These are phyloP conservation scores for Colletotrichum coccodes DNA, from an alignment of 2,329 filamentous ascomycete species.

Conservation along the genomic window DNA sequence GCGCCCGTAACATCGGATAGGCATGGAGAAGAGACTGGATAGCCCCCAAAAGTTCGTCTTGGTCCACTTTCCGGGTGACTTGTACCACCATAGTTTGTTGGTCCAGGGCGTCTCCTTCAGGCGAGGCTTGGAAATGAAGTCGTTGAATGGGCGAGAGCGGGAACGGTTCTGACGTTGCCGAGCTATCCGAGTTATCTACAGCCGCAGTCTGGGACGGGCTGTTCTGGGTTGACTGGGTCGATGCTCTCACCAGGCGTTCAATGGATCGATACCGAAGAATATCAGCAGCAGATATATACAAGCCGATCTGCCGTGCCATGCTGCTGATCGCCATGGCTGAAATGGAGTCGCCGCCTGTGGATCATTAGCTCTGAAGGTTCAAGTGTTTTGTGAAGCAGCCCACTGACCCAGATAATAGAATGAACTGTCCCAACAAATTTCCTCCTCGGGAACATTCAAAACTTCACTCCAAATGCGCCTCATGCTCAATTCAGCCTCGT, in stretches of 20 bases:
- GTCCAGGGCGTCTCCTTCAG: background rate
- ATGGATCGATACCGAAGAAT: constrained; percentile 4
- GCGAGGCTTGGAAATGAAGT: constrained; percentile 17
- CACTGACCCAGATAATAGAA: constrained; percentile 21
- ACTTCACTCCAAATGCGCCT: constrained; percentile 8
- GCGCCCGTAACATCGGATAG: constrained; percentile 12
- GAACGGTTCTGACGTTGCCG: background rate
- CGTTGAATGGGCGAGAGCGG: constrained; percentile 11
- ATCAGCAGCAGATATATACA: background rate
- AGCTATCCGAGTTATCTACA: background rate
- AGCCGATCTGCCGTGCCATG: background rate
- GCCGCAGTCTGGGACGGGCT: too few relatives aligned
- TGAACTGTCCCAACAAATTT: constrained; percentile 10
- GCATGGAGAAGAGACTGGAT: background rate
- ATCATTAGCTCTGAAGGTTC: background rate
- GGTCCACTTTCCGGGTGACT: background rate
- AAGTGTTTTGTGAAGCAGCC: background rate
- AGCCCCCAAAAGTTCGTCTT: background rate
- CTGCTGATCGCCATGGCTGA: constrained; percentile 23
- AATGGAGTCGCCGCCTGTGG: constrained; percentile 16
- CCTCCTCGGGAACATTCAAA: background rate
- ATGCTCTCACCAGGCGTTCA: background rate
- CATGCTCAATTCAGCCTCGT: background rate
- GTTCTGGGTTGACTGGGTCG: background rate
- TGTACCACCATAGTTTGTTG: constrained; percentile 19